Evolutionary conservation across 192 early-diverging fungal species (phyloP).

Genomic region (Mortierella claussenii): DNA sequence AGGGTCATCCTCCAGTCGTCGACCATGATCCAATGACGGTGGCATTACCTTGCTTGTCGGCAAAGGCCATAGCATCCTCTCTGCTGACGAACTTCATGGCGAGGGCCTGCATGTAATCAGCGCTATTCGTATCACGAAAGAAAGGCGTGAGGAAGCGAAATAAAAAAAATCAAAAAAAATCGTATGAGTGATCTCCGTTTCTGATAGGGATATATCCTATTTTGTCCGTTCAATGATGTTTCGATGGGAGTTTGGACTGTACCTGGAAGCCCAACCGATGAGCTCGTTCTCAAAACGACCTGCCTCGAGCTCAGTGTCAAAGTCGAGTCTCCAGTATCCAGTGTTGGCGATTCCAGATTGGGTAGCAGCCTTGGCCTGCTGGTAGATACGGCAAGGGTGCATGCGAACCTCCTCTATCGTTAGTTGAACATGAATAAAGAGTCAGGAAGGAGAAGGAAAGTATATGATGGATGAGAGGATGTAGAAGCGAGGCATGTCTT

Average conservation of each 20-base stretch:
- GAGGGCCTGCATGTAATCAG: conserved; percentile 86
- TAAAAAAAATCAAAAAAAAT: background rate
- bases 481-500: no score
- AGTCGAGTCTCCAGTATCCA: conserved; percentile 90
- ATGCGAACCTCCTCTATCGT: conserved; percentile 65
- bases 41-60: conserved; percentile 85
- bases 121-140: conserved; percentile 63
- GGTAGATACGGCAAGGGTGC: conserved; percentile 87
- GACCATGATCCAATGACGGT: background rate
- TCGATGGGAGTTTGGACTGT: no score
- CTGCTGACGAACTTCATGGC: conserved; percentile 84
- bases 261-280: conserved; percentile 94
- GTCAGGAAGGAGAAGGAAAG: background rate
- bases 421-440: background rate
- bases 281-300: conserved; percentile 93
- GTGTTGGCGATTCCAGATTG: conserved; percentile 85
- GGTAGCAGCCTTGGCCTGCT: conserved; percentile 84
- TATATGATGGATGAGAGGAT: background rate
- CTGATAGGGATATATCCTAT: background rate
- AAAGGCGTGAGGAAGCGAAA: background rate
- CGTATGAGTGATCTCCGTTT: background rate
- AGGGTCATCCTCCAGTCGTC: background rate
- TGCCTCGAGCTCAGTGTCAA: conserved; percentile 80
- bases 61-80: conserved; percentile 93
- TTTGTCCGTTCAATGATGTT: no score